Evolutionary conservation across 1,284 basidiomycete genomes (phyloP).

Genomic region (Marasmius fiardii): DNA sequence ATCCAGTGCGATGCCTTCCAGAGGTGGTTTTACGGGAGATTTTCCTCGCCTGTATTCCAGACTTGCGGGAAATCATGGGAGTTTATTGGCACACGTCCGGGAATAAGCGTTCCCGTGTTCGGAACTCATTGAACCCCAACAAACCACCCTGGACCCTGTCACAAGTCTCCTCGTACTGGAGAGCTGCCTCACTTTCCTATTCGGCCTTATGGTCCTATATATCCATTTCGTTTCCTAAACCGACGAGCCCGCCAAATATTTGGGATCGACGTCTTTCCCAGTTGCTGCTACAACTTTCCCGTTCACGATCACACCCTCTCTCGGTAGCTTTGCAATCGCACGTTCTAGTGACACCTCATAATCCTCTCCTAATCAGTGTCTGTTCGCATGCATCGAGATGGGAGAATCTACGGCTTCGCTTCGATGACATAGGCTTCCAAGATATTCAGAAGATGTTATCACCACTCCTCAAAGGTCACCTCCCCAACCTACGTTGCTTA

Average conservation of each 20-base stretch:
- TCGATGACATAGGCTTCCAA: background rate
- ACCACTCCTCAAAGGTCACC: background rate
- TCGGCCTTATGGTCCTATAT: background rate
- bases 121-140: background rate
- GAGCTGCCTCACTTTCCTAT: background rate
- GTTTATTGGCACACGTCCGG: background rate
- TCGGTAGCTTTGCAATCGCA: background rate
- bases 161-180: background rate
- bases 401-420: background rate
- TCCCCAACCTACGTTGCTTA: background rate
- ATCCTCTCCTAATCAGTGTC: background rate
- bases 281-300: background rate
- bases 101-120: background rate
- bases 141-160: background rate
- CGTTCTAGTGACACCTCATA: background rate
- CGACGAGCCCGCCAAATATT: background rate
- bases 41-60: background rate
- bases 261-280: background rate
- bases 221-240: background rate
- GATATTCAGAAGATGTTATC: background rate
- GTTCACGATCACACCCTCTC: background rate
- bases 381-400: background rate
- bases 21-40: background rate
- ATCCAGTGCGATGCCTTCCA: background rate
- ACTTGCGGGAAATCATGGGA: background rate